Base-by-base conservation (phyloP, 495 filamentous ascomycete genomes). In the Cladorrhinum samala region DNA sequence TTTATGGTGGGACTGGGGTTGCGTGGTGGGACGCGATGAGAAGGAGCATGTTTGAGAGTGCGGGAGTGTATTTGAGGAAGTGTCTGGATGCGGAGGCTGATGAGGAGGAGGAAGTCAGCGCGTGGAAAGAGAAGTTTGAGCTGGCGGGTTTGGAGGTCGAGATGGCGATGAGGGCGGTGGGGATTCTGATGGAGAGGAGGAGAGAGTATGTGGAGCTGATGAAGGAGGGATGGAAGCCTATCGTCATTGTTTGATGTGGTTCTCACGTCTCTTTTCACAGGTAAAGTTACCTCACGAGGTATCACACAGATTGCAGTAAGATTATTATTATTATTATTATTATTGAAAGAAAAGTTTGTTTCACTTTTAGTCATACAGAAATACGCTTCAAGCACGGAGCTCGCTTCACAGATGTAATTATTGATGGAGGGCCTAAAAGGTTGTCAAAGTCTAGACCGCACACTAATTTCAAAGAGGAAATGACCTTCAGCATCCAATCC, bases 171-270 rank as follows among this genome's bases (percentile, higher is more conserved):
- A 33, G 16, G 17, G 30, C 49, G n/a, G 17, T 57, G 17, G 25
- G 49, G 39, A 44, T 45, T 19, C 37, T 57, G 23, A 49, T 57
- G 2, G 25, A 53, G 13, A 45, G 52, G 38, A 23, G 49, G 45
- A 39, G 38, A 36, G 24, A 46, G 19, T 46, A 53, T 33, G 39
- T 23, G 19, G 38, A 17, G 19, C 23, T 53, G 37, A 53, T 40
- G 21, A 49, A 46, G 50, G 39, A 30, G 14, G 50, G 46, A n/a
- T 57, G 49, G 55, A 50, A 49, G 39, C 38, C 44, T 24, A 49
- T 53, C 20, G 45, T 52, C 44, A 53, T 57, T 46, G n/a, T 57
- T 27, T 57, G 39, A 42, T 18, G 17, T n/a, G 39, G n/a, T n/a
- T n/a, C n/a, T n/a, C n/a, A n/a, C n/a, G n/a, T n/a, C n/a, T n/a